Percentiles rank a stretch among this genome's conserved stretches.
Conservation (phyloP, 2,329 filamentous ascomycete genomes). For the Colletotrichum incanum region DNA sequence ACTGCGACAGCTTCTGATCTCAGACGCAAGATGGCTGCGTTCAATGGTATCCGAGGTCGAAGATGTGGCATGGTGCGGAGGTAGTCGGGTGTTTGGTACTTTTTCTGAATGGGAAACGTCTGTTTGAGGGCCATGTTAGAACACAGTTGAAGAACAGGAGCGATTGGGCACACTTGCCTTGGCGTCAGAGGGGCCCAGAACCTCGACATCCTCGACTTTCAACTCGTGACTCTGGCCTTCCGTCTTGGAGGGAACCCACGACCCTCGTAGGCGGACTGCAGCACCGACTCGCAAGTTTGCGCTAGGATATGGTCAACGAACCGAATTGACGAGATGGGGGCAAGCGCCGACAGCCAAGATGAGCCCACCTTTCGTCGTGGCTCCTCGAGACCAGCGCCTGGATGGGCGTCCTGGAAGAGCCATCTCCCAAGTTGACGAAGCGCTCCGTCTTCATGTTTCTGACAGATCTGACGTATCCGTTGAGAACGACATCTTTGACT, state of each 20-base stretch:
- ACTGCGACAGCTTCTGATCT: constrained; percentile 85
- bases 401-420: constrained; percentile 83
- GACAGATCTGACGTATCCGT: constrained; percentile 88
- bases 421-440: constrained; percentile 90
- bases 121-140: constrained; percentile 56
- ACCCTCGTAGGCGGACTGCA: constrained; percentile 83
- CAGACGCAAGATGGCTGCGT: constrained; percentile 84
- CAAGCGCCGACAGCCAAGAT: constrained; percentile 40
- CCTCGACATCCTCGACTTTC: constrained; percentile 76
- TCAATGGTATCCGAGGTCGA: constrained; percentile 84
- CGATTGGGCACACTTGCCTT: constrained; percentile 69
- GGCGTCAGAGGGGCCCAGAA: constrained; percentile 85
- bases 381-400: constrained; percentile 84
- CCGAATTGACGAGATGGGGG: constrained; percentile 46
- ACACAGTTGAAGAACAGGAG: constrained; percentile 33
- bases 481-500: constrained; percentile 71
- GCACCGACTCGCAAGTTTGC: constrained; percentile 79
- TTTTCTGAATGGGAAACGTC: constrained; percentile 96
- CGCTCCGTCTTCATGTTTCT: constrained; percentile 87
- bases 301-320: constrained; percentile 64
- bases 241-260: constrained; percentile 81
- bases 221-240: constrained; percentile 85
- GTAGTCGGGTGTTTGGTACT: constrained; percentile 92
- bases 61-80: constrained; percentile 91
- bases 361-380: constrained; percentile 79